These are phyloP conservation scores for Aspergillus pseudoglaucus DNA, from an alignment of 2,329 filamentous ascomycete species.

Conservation along the genomic window DNA sequence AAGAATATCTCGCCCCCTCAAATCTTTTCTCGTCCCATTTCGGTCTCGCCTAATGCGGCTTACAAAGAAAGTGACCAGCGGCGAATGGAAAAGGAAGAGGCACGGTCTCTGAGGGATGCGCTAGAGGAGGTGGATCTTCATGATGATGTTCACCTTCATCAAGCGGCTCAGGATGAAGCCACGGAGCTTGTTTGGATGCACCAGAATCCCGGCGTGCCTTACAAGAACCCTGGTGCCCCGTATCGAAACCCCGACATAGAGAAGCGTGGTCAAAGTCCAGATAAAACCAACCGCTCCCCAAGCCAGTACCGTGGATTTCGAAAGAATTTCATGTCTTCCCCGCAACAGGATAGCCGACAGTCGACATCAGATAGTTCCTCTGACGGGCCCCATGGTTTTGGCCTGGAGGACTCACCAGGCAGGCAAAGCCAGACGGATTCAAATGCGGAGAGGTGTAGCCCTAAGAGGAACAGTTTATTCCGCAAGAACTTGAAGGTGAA, in stretches of 20 bases:
- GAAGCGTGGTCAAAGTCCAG: slow-evolving; percentile 38
- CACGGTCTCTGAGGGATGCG: slow-evolving; percentile 49
- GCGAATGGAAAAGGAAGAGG: slow-evolving; percentile 54
- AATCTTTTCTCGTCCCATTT: slow-evolving; percentile 22
- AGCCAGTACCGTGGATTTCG: slow-evolving; percentile 30
- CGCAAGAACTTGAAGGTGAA: slow-evolving; percentile 36
- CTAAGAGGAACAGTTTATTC: slow-evolving; percentile 17
- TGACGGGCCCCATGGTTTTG: slow-evolving; percentile 2
- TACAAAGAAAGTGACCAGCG: slow-evolving; percentile 52
- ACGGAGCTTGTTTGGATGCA: slow-evolving; percentile 60
- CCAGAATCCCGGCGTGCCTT: slow-evolving; percentile 46
- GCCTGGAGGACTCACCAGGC: background rate
- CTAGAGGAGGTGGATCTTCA: slow-evolving; percentile 54
- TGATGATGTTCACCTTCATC: slow-evolving; percentile 48
- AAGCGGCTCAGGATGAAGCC: slow-evolving; percentile 56
- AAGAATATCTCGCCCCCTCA: slow-evolving; percentile 33
- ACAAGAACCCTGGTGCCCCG: slow-evolving; percentile 43
- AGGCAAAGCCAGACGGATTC: background rate
- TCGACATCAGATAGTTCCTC: slow-evolving; percentile 16
- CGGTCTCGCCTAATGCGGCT: slow-evolving; percentile 32
- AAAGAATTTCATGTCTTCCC: slow-evolving; percentile 4
- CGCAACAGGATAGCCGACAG: slow-evolving; percentile 11
- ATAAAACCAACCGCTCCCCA: slow-evolving; percentile 38
- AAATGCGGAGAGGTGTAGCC: slow-evolving; percentile 6
- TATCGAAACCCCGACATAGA: slow-evolving; percentile 40